Evolutionary conservation across 176 grass and related monocot genomes (phyloP).

Genomic region (Melocanna baccifera): DNA sequence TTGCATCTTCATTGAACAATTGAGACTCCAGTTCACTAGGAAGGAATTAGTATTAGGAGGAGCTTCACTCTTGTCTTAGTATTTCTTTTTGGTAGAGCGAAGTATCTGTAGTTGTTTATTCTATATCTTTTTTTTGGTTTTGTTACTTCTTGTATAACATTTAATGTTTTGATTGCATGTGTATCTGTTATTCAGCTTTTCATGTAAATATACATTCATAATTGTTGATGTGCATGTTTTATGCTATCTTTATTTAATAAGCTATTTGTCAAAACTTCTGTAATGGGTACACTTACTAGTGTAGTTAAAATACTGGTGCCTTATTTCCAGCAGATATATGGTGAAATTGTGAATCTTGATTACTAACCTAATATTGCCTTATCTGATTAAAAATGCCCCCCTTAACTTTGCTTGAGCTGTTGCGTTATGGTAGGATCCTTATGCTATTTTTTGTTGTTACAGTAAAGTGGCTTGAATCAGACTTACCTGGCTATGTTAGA

Average conservation of each 20-base stretch:
- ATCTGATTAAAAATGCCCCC: background rate
- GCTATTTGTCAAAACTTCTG: background rate
- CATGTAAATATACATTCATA: background rate
- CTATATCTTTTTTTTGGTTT: background rate
- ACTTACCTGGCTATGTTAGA: background rate
- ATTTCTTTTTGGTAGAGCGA: background rate
- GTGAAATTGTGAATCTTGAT: background rate
- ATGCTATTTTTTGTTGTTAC: background rate
- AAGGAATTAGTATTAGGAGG: background rate
- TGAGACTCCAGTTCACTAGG: background rate
- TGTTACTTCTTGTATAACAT: background rate
- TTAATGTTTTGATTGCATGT: background rate
- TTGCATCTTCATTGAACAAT: background rate
- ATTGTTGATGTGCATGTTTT: background rate
- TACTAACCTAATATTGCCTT: background rate
- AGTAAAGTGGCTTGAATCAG: background rate
- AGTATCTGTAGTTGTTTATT: background rate
- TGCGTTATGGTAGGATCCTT: background rate
- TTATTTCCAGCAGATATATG: background rate
- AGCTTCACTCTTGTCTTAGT: background rate
- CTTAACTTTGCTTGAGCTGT: background rate
- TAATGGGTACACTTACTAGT: background rate
- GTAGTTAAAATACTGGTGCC: background rate
- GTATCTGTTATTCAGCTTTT: background rate
- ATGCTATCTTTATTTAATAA: background rate